Evolutionary conservation across 768 basidiomycete genomes (phyloP).

Genomic region (Termitomyces sp.): DNA sequence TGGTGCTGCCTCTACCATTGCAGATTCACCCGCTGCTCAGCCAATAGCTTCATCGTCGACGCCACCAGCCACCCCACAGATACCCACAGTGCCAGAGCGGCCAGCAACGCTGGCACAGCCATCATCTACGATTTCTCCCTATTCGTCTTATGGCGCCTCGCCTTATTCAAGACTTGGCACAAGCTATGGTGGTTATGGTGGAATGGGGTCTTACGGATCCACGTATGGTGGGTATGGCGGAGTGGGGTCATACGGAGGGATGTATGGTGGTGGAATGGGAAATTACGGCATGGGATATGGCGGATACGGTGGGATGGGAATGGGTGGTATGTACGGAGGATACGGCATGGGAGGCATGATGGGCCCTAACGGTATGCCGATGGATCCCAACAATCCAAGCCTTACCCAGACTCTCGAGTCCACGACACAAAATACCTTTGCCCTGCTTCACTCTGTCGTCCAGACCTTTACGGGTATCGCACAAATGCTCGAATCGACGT

Average conservation of each 20-base stretch:
- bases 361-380: slow-evolving; percentile 42
- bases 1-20: slow-evolving; percentile 32
- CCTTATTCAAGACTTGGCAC: slow-evolving; percentile 40
- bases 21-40: slow-evolving; percentile 18
- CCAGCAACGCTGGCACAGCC: slow-evolving; percentile 49
- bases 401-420: slow-evolving; percentile 86
- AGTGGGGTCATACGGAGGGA: slow-evolving; percentile 18
- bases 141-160: slow-evolving; percentile 34
- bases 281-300: slow-evolving; percentile 29
- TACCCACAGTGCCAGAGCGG: slow-evolving; percentile 51
- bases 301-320: slow-evolving; percentile 19
- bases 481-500: slow-evolving; percentile 96
- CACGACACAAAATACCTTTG: slow-evolving; percentile 89
- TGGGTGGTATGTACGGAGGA: slow-evolving; percentile 30
- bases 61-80: slow-evolving; percentile 19
- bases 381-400: slow-evolving; percentile 51
- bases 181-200: slow-evolving; percentile 25
- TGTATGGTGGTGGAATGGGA: slow-evolving; percentile 25
- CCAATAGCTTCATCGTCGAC: slow-evolving; percentile 23
- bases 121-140: slow-evolving; percentile 36
- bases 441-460: slow-evolving; percentile 90
- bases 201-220: slow-evolving; percentile 27
- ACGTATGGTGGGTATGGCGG: slow-evolving; percentile 10
- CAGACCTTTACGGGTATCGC: slow-evolving; percentile 93
- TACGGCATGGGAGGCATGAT: slow-evolving; percentile 36